Base-by-base conservation (phyloP, 1,284 basidiomycete species). In the Ustilago hordei region DNA sequence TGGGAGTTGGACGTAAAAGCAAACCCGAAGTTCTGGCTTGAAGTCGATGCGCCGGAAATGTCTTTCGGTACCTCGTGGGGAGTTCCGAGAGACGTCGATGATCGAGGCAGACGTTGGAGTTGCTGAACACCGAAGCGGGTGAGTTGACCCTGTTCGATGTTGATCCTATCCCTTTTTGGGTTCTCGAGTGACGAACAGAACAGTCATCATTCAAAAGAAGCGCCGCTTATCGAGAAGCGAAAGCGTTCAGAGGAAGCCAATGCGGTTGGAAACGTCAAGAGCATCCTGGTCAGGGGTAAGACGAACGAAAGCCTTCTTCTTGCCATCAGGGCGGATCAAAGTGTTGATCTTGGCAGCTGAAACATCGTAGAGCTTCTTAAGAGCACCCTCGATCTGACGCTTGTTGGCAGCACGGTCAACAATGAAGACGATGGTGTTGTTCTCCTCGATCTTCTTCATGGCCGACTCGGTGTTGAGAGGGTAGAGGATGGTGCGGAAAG, bases 241-340 rank as follows among this genome's bases (percentile, higher is more conserved):
- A 60, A 38, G 39, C 54, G 19, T 41, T 79, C 69, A 83, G 75
- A 82, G 75, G 65, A 82, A 74, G 86, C 91, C 67, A 74, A 96
- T 95, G 92, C 97, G 98, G 93, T 98, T 99, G 82, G 95, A 95
- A 80, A 99, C 94, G 88, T 99, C 96, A 82, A 98, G 89, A 58
- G 96, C 96, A 86, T 99, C 96, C 88, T 96, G 93, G 89, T 98
- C 96, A 38, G 95, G 88, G 43, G 95, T 94, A 85, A 99, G 89
- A 61, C 95, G 92, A 68, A 98, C 95, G 87, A 97, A 99, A 57
- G 96, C 96, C 93, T 99, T 99, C 91, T 99, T 99, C 91, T 93
- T 95, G 70, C 97, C 96, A 86, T 99, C 97, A 69, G 96, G 97
- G 93, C 95, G 93, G 88, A 98, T 98, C 85, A 99, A 91, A 58